Percentiles rank a stretch among this genome's conserved stretches.
These are phyloP conservation scores for Actinomortierella wolfii DNA, from an alignment of 371 early-diverging fungal genomes.

Conservation along the genomic window DNA sequence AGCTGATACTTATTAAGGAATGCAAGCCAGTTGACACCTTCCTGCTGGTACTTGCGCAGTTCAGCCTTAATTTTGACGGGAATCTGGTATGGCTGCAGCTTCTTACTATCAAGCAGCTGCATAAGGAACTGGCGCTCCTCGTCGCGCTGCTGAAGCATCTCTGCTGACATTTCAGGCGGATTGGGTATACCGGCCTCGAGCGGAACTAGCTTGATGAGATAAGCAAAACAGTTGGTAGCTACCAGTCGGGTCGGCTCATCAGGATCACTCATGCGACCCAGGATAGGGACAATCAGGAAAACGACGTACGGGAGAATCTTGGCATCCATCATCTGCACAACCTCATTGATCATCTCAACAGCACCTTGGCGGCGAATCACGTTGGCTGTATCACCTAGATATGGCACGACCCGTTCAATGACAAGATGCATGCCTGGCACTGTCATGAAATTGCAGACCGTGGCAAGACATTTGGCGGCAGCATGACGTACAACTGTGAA, in stretches of 20 bases:
- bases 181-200: slow-evolving; percentile 91
- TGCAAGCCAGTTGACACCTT: slow-evolving; percentile 98
- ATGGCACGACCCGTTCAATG: slow-evolving; percentile 77
- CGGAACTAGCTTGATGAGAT: slow-evolving; percentile 92
- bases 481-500: slow-evolving; percentile 81
- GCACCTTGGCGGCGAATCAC: slow-evolving; percentile 86
- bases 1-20: slow-evolving; percentile 95
- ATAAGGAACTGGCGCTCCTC: slow-evolving; percentile 90
- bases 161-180: slow-evolving; percentile 83
- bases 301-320: slow-evolving; percentile 92
- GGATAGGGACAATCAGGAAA: slow-evolving; percentile 94
- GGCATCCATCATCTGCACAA: slow-evolving; percentile 71
- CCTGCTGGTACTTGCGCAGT: slow-evolving; percentile 94
- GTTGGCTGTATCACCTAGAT: slow-evolving; percentile 74
- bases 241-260: slow-evolving; percentile 88
- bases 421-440: slow-evolving; percentile 79
- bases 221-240: slow-evolving; percentile 92
- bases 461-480: slow-evolving; percentile 81
- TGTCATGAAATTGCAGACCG: slow-evolving; percentile 70
- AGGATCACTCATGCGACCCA: slow-evolving; percentile 97
- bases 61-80: slow-evolving; percentile 93
- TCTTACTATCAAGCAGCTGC: slow-evolving; percentile 88
- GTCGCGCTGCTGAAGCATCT: slow-evolving; percentile 77
- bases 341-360: slow-evolving; percentile 73
- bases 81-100: slow-evolving; percentile 85